Conservation (phyloP, 768 basidiomycete genomes). For the Termitomyces sp. region DNA sequence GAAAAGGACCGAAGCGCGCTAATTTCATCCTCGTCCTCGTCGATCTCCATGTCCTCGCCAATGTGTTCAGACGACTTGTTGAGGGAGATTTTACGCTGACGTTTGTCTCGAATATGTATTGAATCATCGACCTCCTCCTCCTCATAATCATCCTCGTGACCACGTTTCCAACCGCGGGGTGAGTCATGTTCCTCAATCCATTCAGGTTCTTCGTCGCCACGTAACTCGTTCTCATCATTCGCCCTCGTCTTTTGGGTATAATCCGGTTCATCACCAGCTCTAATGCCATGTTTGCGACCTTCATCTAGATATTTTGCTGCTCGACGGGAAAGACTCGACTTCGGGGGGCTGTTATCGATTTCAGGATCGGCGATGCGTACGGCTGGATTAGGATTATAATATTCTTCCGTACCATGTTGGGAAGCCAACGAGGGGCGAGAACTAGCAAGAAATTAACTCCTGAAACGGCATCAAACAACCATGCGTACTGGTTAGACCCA, state of each 20-base stretch:
- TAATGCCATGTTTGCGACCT: conserved; percentile 35
- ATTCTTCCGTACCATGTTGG: conserved; percentile 30
- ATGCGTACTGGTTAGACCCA: conserved; percentile 10
- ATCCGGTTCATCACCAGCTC: conserved; percentile 37
- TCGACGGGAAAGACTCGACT: conserved; percentile 22
- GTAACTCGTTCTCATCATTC: conserved; percentile 44
- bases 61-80: conserved; percentile 34
- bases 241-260: conserved; percentile 51
- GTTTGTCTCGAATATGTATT: conserved; percentile 44
- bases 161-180: conserved; percentile 50
- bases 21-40: conserved; percentile 42
- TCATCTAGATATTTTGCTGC: conserved; percentile 27
- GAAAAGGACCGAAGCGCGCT: conserved; percentile 32
- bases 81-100: conserved; percentile 50
- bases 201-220: conserved; percentile 47
- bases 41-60: conserved; percentile 44
- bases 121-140: conserved; percentile 31
- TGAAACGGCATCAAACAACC: not conserved
- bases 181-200: conserved; percentile 24
- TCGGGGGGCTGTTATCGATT: conserved; percentile 15
- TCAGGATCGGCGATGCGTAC: conserved; percentile 16
- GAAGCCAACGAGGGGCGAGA: conserved; percentile 5
- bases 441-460: not conserved
- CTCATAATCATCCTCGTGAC: conserved; percentile 43
- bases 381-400: conserved; percentile 32